A percentile compares a stretch with the other conserved stretches of the same genome.
Conservation (phyloP, 2,329 filamentous ascomycete species). For the Aspergillus pseudotamarii region DNA sequence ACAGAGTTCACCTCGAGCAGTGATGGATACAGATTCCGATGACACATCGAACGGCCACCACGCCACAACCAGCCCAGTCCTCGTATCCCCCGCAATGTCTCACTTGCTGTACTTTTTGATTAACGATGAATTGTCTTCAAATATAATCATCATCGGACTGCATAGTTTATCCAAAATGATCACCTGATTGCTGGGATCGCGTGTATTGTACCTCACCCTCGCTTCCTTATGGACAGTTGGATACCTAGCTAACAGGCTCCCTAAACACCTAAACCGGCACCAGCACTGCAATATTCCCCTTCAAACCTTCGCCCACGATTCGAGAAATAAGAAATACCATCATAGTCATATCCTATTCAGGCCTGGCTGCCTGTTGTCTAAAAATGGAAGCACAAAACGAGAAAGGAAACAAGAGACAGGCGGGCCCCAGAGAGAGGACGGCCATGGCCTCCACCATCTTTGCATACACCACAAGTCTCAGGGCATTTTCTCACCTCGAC, state of each 20-base stretch:
- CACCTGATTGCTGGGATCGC: not conserved
- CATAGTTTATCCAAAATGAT: not conserved
- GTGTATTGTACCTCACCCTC: not conserved
- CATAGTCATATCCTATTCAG: not conserved
- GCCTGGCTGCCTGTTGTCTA: not conserved
- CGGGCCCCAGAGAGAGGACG: not conserved
- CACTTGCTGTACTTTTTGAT: not conserved
- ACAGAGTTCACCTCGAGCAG: not conserved
- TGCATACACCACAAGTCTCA: not conserved
- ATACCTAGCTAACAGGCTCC: not conserved
- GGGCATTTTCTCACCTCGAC: not conserved
- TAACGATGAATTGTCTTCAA: not conserved
- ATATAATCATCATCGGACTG: not conserved
- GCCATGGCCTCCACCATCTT: not conserved
- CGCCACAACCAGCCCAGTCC: not conserved
- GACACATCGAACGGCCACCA: not conserved
- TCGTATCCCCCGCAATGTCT: not conserved
- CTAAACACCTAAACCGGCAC: not conserved
- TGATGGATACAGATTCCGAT: not conserved
- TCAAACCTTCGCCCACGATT: not conserved
- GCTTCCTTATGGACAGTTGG: not conserved
- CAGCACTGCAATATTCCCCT: not conserved
- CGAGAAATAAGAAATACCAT: not conserved
- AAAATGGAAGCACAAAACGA: not conserved
- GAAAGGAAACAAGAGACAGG: not conserved